These are phyloP conservation scores for Pseudocercospora cruenta DNA, from an alignment of 2,329 filamentous ascomycete genomes.

Conservation along the genomic window DNA sequence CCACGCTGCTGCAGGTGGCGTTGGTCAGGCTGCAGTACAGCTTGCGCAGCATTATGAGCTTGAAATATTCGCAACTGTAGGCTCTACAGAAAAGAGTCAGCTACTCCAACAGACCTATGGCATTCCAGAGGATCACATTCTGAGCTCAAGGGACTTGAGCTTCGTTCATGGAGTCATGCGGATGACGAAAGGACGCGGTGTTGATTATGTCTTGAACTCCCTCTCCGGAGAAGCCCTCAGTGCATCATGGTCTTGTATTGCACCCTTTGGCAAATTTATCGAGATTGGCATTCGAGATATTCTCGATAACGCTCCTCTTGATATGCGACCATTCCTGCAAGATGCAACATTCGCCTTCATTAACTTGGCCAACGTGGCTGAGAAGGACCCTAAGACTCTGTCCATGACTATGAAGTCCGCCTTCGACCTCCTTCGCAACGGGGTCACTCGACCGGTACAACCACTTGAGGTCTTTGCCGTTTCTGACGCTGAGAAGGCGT, in stretches of 20 bases:
- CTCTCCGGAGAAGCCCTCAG: constrained; percentile 4
- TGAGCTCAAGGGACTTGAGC: background rate
- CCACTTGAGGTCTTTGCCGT: constrained; percentile 21
- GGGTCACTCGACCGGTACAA: constrained; percentile 5
- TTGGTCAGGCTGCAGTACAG: constrained; percentile 37
- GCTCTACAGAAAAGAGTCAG: constrained; percentile 31
- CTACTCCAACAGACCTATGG: constrained; percentile 17
- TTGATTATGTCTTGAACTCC: background rate
- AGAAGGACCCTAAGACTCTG: no score
- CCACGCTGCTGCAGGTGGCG: constrained; percentile 35
- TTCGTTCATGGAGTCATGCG: background rate
- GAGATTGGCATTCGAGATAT: no score
- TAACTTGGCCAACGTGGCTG: no score
- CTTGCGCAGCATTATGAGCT: constrained; percentile 31
- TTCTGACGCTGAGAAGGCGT: constrained; percentile 24
- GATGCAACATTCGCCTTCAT: no score
- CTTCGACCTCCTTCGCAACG: no score
- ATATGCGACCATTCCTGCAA: no score
- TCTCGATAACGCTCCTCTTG: no score
- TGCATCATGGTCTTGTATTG: background rate
- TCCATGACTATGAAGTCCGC: no score
- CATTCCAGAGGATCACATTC: background rate
- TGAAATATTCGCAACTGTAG: constrained; percentile 37
- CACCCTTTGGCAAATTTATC: background rate
- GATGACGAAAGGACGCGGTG: background rate